Percentiles rank a stretch among this genome's conserved stretches.
Evolutionary conservation across 2,329 filamentous ascomycete genomes (phyloP).

Genomic region (Arthrobotrys musiformis): DNA sequence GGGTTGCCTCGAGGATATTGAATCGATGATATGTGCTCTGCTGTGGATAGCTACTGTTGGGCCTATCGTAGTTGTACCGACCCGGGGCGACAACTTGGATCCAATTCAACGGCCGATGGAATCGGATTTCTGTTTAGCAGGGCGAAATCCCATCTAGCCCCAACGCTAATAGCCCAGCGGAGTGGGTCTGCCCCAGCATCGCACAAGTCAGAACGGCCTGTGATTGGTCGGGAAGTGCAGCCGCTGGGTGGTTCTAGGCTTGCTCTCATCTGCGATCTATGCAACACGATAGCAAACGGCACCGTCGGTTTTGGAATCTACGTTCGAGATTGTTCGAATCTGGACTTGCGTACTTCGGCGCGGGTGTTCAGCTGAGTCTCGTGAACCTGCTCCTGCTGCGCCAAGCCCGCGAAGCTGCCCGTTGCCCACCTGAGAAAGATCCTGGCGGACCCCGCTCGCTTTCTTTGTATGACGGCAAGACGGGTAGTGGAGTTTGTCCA

Average conservation of each 20-base stretch:
- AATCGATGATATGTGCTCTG: background rate
- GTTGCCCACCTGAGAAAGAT: background rate
- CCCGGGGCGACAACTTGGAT: background rate
- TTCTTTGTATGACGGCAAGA: background rate
- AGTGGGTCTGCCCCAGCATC: background rate
- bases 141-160: background rate
- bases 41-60: background rate
- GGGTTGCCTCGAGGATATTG: background rate
- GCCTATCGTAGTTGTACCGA: background rate
- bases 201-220: background rate
- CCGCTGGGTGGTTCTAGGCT: background rate
- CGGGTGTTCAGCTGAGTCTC: conserved; percentile 4
- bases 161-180: background rate
- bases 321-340: no score
- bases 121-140: background rate
- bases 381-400: conserved; percentile 20
- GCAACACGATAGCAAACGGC: conserved; percentile 5
- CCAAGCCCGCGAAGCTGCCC: conserved; percentile 29
- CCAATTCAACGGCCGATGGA: background rate
- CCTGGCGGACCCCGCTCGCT: background rate
- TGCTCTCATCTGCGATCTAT: background rate
- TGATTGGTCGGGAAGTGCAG: conserved; percentile 35
- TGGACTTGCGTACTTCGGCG: conserved; percentile 10
- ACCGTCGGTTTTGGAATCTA: background rate
- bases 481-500: background rate